Evolutionary conservation across 2,329 filamentous ascomycete species (phyloP).

Genomic region (Calonectria crousiana): DNA sequence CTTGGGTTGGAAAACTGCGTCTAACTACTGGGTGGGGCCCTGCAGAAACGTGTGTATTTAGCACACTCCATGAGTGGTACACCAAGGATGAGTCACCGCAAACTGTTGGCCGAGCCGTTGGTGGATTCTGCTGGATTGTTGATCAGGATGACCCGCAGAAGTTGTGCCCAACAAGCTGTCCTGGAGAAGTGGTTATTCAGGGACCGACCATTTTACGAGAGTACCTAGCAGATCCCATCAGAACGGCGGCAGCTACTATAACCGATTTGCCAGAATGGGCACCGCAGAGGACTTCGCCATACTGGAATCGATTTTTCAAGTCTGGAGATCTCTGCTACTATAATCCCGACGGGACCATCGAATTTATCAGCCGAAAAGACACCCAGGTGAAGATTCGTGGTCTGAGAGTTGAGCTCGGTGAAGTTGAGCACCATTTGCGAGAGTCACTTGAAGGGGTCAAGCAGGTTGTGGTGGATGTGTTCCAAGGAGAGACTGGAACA

Average conservation of each 20-base stretch:
- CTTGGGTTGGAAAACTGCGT: background rate
- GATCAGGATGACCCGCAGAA: slow-evolving; percentile 3
- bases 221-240: background rate
- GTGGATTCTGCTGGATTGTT: slow-evolving; percentile 6
- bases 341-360: background rate
- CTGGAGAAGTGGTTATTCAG: background rate
- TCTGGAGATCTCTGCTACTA: slow-evolving; percentile 2
- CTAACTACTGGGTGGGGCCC: background rate
- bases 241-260: background rate
- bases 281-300: background rate
- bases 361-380: slow-evolving; percentile 50
- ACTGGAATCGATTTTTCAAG: slow-evolving; percentile 11
- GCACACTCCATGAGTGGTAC: slow-evolving; percentile 1
- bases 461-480: slow-evolving; percentile 5
- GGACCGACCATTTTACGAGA: background rate
- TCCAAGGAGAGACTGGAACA: slow-evolving; percentile 5
- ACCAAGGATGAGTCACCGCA: background rate
- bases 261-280: slow-evolving; percentile 4
- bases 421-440: background rate
- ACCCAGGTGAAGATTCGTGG: slow-evolving; percentile 68
- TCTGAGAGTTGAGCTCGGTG: slow-evolving; percentile 47
- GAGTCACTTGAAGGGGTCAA: background rate
- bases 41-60: background rate
- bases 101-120: background rate
- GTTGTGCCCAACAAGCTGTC: background rate